Percentiles rank a stretch among this genome's conserved stretches.
Conservation (phyloP, 108 stramenopile genomes). For the Nitzschia palea region DNA sequence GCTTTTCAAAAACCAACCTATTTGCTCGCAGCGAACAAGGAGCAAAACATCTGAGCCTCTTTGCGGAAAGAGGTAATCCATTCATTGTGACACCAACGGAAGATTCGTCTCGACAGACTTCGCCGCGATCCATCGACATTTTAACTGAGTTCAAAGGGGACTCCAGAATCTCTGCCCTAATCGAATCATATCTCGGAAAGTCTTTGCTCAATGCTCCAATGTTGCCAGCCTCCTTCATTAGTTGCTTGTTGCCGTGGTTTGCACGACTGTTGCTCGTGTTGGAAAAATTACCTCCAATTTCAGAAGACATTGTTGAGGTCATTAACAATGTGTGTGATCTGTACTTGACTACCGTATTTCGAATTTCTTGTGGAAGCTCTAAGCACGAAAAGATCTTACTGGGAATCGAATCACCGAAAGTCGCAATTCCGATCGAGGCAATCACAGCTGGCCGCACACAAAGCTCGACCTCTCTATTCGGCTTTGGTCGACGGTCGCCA, state of each 20-base stretch:
- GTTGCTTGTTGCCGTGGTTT: conserved; percentile 60
- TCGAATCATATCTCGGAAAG: not conserved
- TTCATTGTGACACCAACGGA: too few species aligned
- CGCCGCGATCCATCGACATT: not conserved
- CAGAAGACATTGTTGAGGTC: conserved; percentile 45
- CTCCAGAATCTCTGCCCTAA: not conserved
- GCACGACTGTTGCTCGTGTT: conserved; percentile 46
- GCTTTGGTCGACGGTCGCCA: conserved; percentile 12
- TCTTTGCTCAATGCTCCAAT: not conserved
- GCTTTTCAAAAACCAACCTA: too few species aligned
- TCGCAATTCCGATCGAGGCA: conserved; percentile 1
- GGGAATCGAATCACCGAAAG: conserved; percentile 28
- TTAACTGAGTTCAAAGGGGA: not conserved
- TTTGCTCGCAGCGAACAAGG: too few species aligned
- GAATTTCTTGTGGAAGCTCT: conserved; percentile 59
- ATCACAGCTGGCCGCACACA: not conserved
- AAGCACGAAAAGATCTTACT: conserved; percentile 63
- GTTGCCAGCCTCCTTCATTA: conserved; percentile 10
- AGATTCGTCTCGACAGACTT: too few species aligned
- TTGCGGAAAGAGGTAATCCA: too few species aligned
- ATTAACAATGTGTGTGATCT: conserved; percentile 67
- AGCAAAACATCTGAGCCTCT: too few species aligned
- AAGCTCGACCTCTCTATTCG: conserved; percentile 5
- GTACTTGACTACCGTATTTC: conserved; percentile 79
- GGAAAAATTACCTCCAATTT: conserved; percentile 54